These are phyloP conservation scores for Stylonectria norvegica DNA, from an alignment of 2,329 filamentous ascomycete species.

Conservation along the genomic window DNA sequence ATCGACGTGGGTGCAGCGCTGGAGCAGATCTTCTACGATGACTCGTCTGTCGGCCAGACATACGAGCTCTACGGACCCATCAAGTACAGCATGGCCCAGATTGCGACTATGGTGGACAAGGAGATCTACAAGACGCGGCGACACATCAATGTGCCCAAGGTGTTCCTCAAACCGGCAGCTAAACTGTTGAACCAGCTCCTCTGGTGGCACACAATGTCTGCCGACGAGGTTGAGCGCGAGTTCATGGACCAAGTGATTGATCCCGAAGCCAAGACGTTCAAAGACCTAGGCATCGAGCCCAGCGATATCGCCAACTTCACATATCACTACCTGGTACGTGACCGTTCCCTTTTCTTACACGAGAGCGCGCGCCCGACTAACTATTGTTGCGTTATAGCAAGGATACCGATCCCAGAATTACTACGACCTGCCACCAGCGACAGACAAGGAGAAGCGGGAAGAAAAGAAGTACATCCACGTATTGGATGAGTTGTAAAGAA, in stretches of 20 bases:
- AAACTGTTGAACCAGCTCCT: constrained; percentile 73
- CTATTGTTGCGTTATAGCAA: constrained; percentile 68
- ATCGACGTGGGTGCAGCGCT: constrained; percentile 89
- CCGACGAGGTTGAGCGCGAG: constrained; percentile 85
- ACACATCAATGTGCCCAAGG: constrained; percentile 88
- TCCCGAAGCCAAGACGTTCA: constrained; percentile 87
- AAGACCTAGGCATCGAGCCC: constrained; percentile 86
- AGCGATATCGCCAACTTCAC: constrained; percentile 82
- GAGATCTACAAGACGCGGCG: constrained; percentile 89
- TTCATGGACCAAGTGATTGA: constrained; percentile 93
- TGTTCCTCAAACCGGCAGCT: constrained; percentile 70
- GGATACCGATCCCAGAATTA: constrained; percentile 82
- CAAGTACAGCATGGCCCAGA: constrained; percentile 85
- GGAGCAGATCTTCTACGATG: constrained; percentile 86
- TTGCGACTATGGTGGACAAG: constrained; percentile 80
- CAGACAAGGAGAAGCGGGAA: constrained; percentile 89
- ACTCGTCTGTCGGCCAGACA: constrained; percentile 84
- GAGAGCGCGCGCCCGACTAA: constrained; percentile 29
- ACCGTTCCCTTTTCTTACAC: not conserved
- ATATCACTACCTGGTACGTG: constrained; percentile 86
- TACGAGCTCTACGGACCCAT: constrained; percentile 93
- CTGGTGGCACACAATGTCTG: constrained; percentile 84
- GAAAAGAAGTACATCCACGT: constrained; percentile 98
- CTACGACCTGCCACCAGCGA: constrained; percentile 92
- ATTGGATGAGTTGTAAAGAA: constrained; percentile 71